These are phyloP conservation scores for Ballota nigra DNA, from an alignment of 257 asterid genomes.

Conservation along the genomic window DNA sequence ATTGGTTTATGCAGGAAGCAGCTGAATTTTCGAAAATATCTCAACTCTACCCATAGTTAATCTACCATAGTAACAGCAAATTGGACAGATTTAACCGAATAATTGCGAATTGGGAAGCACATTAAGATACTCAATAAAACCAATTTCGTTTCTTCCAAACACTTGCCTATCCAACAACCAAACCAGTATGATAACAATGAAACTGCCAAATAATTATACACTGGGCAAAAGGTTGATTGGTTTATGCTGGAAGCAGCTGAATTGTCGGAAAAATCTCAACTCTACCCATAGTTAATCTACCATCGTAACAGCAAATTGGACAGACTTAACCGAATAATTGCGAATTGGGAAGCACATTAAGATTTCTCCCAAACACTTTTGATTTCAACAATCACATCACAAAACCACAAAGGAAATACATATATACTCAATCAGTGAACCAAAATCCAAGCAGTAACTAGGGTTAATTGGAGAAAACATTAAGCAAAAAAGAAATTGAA, in stretches of 20 bases:
- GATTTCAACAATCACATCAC: not conserved
- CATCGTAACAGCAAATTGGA: not conserved
- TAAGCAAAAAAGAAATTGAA: slow-evolving; percentile 1
- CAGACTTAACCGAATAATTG: not conserved
- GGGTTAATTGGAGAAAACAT: not conserved
- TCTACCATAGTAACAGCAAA: not conserved
- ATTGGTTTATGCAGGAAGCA: too few species aligned
- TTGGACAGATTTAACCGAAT: not conserved
- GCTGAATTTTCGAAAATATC: not conserved
- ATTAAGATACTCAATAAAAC: too few species aligned
- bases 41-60: not conserved
- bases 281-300: not conserved
- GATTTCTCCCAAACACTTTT: not conserved
- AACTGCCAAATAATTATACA: not conserved
- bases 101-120: not conserved
- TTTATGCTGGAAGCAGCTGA: too few species aligned
- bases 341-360: not conserved
- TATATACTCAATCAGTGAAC: not conserved
- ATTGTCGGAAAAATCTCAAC: not conserved
- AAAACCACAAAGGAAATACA: not conserved
- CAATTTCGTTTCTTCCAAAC: slow-evolving; percentile 41
- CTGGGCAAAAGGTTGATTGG: not conserved
- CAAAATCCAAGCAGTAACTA: not conserved
- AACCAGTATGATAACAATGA: slow-evolving; percentile 14
- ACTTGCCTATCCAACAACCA: slow-evolving; percentile 40